Evolutionary conservation across 352 stramenopile species (phyloP), one percentile per base, ranked within the genome.

Genomic region (Phytopythium boreale): DNA sequence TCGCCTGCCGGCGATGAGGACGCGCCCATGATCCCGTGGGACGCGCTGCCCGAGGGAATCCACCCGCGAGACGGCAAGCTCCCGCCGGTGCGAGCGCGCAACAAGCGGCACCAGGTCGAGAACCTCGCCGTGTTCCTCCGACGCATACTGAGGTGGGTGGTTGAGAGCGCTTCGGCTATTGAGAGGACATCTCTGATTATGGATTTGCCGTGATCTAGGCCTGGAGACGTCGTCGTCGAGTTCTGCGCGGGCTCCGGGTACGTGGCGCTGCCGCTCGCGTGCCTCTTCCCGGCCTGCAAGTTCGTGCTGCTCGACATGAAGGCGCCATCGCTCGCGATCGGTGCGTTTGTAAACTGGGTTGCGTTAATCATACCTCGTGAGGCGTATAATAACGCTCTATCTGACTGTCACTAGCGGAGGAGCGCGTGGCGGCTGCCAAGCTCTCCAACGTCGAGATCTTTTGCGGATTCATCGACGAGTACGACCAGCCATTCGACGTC

Each of bases 221-320:
- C 82, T 56, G 86, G 82, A 12, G 82, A 92, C 61, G 71, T 87
- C 9, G 81, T 94, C 17, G 86, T 94, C 29, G 86, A 94, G 78
- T 94, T 94, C 64, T 94, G 86, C 36, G 82, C 82, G 6, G 84
- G 84, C 31, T 91, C 82, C 4, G 86, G 86, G 22, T 92, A 94
- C 61, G 82, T 92, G 15, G 82, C 82, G 41, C 60, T 94, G 44
- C 86, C 86, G 31, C 76, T 93, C 31, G 84, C 86, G 60, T 91
- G 73, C 60, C 70, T 92, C 39, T 92, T 90, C 34, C 82, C 80
- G 2, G 69, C 88, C 58, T 92, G 84, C 66, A 86, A 64, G 36
- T 92, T 94, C 62, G 81, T 93, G 26, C 61, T 94, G 24, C 72
- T 93, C 8, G 86, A 94, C 69, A 92, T 82, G 73, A 92, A 93